Base-by-base conservation (phyloP, 495 filamentous ascomycete genomes). In the Penicillium daleae region DNA sequence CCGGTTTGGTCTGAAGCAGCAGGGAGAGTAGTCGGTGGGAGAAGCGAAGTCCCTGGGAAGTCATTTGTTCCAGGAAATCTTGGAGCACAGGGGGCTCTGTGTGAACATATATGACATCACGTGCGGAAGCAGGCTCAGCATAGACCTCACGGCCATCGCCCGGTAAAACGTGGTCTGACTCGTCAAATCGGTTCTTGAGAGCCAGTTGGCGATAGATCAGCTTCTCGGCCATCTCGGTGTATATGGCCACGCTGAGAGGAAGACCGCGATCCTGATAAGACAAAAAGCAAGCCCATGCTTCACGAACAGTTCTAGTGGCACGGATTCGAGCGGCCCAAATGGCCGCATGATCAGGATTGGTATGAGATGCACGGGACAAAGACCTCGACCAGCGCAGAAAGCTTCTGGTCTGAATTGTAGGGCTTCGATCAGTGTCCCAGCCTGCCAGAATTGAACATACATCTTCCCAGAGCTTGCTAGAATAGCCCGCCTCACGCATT, bases 221-320 rank as follows among this genome's bases (percentile, higher is more conserved):
- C 61, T 89, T 90, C 60, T 82, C 78, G 31, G 86, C 82, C 80
- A 91, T 89, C 32, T 83, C 86, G 53, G 77, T 67, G 67, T 86
- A 89, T 1, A 87, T 76, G 27, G 72, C 70, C 2, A 64, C 60
- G 49, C 65, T 74, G 3, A 72, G 69, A 31, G 70, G 64, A 46
- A 76, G 63, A 19, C 68, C 66, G 26, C 67, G 71, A 32, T 82
- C 74, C 62, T 84, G 77, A 49, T 78, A 86, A 0, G 84, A 79
- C 9, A 87, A 67, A 68, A 91, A 92, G 59, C 85, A 85, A 17
- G 82, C 83, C 90, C 90, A 92, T 12, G 89, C 90, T 75, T 92
- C 89, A 39, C 87, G 80, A 22, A 86, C 70, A 2, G 89, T 92
- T 21, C 89, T 78, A 7, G 89, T 92, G 12, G 89, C 81, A 32